phyloP scores from a whole-genome alignment of 2,329 filamentous ascomycete genomes.

The Zymoseptoria pseudotritici region DNA sequence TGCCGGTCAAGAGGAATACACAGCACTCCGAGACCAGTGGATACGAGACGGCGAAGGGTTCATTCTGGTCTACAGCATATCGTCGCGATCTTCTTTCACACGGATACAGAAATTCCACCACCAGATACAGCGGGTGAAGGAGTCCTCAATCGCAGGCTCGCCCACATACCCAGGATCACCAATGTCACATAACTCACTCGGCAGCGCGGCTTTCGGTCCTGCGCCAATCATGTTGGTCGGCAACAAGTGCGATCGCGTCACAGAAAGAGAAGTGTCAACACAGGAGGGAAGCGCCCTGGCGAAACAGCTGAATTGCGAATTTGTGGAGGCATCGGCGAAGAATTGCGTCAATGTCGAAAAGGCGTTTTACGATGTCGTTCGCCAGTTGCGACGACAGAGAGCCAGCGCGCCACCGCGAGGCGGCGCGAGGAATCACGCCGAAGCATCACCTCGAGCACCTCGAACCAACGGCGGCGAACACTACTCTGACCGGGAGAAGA shows the following conservation, averaged over 20 bases:
- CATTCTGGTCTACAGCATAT: constrained; percentile 96
- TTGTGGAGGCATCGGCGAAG: constrained; percentile 93
- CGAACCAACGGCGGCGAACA: constrained; percentile 2
- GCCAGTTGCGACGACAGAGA: constrained; percentile 78
- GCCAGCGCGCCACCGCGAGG: constrained; percentile 20
- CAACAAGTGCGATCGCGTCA: constrained; percentile 96
- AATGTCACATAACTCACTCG: constrained; percentile 49
- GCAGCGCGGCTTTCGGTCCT: constrained; percentile 51
- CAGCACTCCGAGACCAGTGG: constrained; percentile 93
- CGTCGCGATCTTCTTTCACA: constrained; percentile 87
- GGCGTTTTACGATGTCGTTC: constrained; percentile 95
- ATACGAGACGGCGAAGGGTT: constrained; percentile 97
- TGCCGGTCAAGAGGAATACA: constrained; percentile 97
- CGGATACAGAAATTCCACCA: constrained; percentile 94
- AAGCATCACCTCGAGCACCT: not conserved
- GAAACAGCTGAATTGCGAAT: constrained; percentile 87
- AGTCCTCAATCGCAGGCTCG: constrained; percentile 66
- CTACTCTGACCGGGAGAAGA: constrained; percentile 3
- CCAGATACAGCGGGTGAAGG: constrained; percentile 95
- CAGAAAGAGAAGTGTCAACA: constrained; percentile 90
- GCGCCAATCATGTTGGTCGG: constrained; percentile 97
- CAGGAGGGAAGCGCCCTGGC: constrained; percentile 91
- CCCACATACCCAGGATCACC: constrained; percentile 71
- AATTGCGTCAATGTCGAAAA: constrained; percentile 98
- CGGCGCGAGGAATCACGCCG: constrained; percentile 6